Evolutionary conservation across 73 alveolate species (phyloP).

Genomic region (Stentor coeruleus): DNA sequence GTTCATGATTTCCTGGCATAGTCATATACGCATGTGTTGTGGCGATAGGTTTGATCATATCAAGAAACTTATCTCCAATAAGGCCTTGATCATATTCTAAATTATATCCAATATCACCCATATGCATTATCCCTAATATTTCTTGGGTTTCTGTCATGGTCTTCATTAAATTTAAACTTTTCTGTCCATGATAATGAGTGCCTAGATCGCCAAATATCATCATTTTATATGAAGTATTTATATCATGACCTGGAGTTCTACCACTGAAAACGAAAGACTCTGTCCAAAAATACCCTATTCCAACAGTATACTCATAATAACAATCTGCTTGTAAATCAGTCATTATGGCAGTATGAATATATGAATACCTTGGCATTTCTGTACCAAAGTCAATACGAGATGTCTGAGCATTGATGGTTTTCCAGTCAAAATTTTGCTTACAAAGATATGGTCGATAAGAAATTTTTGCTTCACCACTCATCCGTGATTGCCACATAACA

Average conservation of each 20-base stretch:
- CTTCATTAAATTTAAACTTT: neutral
- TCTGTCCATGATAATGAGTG: neutral
- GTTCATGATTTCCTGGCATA: slow-evolving; percentile 5
- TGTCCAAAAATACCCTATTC: neutral
- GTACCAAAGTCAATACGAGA: neutral
- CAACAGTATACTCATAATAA: neutral
- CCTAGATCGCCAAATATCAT: slow-evolving; percentile 23
- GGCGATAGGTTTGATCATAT: neutral
- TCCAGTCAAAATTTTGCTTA: neutral
- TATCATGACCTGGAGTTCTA: slow-evolving; percentile 1
- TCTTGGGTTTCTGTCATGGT: neutral
- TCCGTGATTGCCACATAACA: neutral
- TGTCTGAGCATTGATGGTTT: neutral
- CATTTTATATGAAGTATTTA: neutral
- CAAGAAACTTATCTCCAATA: neutral
- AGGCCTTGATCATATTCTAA: neutral
- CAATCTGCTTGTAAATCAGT: neutral
- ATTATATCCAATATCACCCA: neutral
- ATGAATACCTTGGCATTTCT: neutral
- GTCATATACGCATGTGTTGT: neutral
- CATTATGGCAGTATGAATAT: slow-evolving; percentile 5
- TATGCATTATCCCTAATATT: neutral
- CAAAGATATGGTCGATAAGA: neutral
- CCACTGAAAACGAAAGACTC: neutral
- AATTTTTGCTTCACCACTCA: neutral